These are phyloP conservation scores for Colletotrichum sublineola DNA, from an alignment of 2,329 filamentous ascomycete species.

Conservation along the genomic window DNA sequence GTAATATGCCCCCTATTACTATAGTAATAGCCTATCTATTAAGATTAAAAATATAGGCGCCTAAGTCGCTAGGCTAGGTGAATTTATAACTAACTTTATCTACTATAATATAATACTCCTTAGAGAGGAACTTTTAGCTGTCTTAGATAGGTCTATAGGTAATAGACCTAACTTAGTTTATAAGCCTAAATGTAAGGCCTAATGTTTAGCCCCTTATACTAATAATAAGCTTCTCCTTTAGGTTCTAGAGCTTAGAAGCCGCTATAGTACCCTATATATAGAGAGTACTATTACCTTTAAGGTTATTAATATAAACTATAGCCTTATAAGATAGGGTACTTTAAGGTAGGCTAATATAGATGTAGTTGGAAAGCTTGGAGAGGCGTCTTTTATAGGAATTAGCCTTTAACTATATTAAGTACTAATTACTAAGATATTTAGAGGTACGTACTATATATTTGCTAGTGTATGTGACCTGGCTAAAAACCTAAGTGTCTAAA, in stretches of 20 bases:
- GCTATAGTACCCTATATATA: not conserved
- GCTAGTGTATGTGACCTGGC: not conserved
- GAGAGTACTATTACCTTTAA: not conserved
- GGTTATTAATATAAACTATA: not conserved
- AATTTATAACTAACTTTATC: too few species aligned
- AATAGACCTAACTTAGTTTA: not conserved
- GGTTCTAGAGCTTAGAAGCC: not conserved
- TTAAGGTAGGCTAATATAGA: not conserved
- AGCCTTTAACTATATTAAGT: not conserved
- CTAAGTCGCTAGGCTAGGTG: too few species aligned
- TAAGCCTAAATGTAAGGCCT: not conserved
- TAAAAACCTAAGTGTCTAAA: not conserved
- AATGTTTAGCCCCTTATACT: not conserved
- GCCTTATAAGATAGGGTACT: fast-evolving
- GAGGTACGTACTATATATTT: not conserved
- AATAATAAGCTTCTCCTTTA: not conserved
- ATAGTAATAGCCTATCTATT: too few species aligned
- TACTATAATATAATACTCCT: too few species aligned
- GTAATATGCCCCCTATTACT: too few species aligned
- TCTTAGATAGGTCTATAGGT: too few species aligned
- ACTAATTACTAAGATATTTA: not conserved
- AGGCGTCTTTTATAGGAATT: not conserved
- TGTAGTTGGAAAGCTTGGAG: not conserved
- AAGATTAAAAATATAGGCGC: too few species aligned
- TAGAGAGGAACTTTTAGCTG: too few species aligned